Evolutionary conservation across 2,329 filamentous ascomycete genomes (phyloP), one percentile per base, ranked within the genome.

Genomic region (Xylaria arbuscula): DNA sequence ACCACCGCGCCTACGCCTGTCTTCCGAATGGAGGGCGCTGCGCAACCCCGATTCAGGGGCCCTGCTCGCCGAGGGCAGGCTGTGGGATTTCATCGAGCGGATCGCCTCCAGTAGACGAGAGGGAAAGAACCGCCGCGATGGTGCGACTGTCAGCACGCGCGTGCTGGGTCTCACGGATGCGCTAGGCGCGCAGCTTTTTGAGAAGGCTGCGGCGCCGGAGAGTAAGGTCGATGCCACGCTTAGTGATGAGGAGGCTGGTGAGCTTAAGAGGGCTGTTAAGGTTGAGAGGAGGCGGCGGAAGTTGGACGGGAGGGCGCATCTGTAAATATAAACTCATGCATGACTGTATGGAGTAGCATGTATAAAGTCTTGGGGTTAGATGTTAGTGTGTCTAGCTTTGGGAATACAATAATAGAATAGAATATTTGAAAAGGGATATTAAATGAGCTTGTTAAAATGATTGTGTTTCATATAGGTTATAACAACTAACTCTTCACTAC

Each of bases 101-200:
- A 97, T 99, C 71, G 93, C 93, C 8, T 86, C 89, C 58, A 92
- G 89, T 53, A 86, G 96, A 38, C 86, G 95, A 51, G 96, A 98
- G 82, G 96, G 96, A 9, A 99, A 98, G 88, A 98, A 98, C 78
- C 85, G 96, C 24, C 87, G 95, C n/a, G 96, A 99, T 78, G 94
- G 94, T 13, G 92, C 91, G 1, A 97, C 94, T 0, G 94, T 98
- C 2, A 92, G 91, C 73, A 92, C 88, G 13, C 86, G 96, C 22
- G 95, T 99, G 11, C 80, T 98, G 45, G 83, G 85, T 7, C 84
- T 98, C 73, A 91, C 92, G 9, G 94, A 97, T 76, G 80, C 86
- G 55, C 85, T 97, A 10, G 94, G 93, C 0, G 80, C 83, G 61
- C 85, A 86, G 67, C 79, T 98, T 22, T 98, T 93, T 80, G 86